Base-by-base conservation (phyloP, 208 protist species). In the Vickermania ingenoplastis region DNA sequence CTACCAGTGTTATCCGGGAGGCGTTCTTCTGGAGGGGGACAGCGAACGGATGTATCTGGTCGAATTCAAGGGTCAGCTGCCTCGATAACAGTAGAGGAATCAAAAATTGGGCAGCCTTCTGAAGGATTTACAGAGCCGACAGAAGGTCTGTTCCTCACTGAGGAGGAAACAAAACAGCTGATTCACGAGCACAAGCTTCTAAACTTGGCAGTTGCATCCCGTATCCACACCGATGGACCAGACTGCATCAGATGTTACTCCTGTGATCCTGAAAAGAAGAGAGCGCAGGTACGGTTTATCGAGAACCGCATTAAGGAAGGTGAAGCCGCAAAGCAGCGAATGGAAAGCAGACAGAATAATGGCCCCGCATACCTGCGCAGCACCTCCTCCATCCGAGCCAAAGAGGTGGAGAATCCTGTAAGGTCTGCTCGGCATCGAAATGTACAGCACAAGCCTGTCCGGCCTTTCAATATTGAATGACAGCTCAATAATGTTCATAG, bases 251-350 rank as follows among this genome's bases (percentile, higher is more conserved):
- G 79, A 5, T 58, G 56, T 3, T 95, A 95, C 73, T 85, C 83
- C 2, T 80, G 53, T 17, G 83, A 89, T 54, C 81, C 85, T 13
- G 45, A 61, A 13, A 65, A 57, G 45, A 89, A 82, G 56, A 63
- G 89, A n/a, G 78, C 75, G 53, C 83, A 95, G 59, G 76, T 90
- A 21, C 79, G 69, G 23, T 89, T 86, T 51, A 85, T 95, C 56
- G 76, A 89, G 29, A 66, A 90, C 28, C 25, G 73, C 48, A 67
- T 50, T 50, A 73, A 41, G n/a, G 41, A 55, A 65, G 31, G 53
- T 51, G 41, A 61, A 22, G 29, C 23, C 45, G 50, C 31, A 59
- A 69, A 45, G 36, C 57, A 45, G 36, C 66, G 29, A 3, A 23
- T 28, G 50, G 50, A 17, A 25, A 13, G 7, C 11, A 17, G 7